Percentiles rank a stretch among this genome's conserved stretches.
Evolutionary conservation across 202 grass and related monocot species (phyloP).

Genomic region (Miscanthus sacchariflorus): DNA sequence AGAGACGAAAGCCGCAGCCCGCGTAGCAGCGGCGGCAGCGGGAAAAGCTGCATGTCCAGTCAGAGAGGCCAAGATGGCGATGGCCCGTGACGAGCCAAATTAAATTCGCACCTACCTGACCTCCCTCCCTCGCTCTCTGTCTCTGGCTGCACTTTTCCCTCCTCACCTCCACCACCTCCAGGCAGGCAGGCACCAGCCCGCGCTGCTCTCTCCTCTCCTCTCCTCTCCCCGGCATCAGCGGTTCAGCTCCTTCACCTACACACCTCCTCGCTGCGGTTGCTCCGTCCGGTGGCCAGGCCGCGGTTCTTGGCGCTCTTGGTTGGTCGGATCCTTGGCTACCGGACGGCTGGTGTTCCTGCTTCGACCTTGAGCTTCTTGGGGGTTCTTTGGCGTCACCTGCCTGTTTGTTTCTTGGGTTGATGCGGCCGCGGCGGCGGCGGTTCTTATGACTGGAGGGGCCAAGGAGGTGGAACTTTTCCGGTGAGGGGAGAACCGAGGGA

Average conservation of each 20-base stretch:
- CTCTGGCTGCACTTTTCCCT: not conserved
- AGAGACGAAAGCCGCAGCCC: not conserved
- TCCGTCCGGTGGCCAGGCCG: not conserved
- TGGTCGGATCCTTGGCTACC: not conserved
- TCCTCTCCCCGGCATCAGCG: not conserved
- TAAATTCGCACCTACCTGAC: conserved; percentile 46
- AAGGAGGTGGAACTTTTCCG: not conserved
- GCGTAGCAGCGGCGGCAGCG: not conserved
- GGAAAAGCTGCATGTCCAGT: conserved; percentile 26
- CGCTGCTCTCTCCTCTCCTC: conserved; percentile 41
- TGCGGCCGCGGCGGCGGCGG: not conserved
- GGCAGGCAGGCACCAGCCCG: not conserved
- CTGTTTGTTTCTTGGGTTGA: not conserved
- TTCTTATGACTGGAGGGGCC: not conserved
- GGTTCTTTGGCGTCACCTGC: not conserved
- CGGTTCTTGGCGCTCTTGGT: conserved; percentile 1
- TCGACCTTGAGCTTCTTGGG: not conserved
- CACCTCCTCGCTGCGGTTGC: not conserved
- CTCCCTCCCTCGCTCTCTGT: not conserved
- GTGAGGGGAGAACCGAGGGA: not conserved
- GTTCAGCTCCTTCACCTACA: not conserved
- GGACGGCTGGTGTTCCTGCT: not conserved
- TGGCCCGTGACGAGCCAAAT: conserved; percentile 42
- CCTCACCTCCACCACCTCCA: not conserved
- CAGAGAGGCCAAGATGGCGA: conserved; percentile 13